Evolutionary conservation across 176 grass and related monocot genomes (phyloP), one percentile per base, ranked within the genome.

Genomic region (Carex littledalei): DNA sequence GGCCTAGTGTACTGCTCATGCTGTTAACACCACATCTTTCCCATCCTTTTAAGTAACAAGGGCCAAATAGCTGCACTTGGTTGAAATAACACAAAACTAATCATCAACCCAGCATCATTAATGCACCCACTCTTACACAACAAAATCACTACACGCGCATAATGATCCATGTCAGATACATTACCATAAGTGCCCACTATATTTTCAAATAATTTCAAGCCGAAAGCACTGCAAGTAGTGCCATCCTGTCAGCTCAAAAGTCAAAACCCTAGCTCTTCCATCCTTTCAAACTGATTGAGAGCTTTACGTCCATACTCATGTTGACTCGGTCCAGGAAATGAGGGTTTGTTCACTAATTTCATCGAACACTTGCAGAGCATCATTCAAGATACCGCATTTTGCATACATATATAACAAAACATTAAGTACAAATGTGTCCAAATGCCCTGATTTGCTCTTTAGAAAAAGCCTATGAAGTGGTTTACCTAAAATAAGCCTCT

Each of bases 341-440:
- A 97, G 58, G 62, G 91, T 94, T 72, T 69, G 88, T 24, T 84
- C 49, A 32, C 83, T 78, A 91, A 98, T 97, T 90, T 94, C 86
- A 26, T 88, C 79, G 34, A 97, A 93, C 18, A 86, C 63, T 84
- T 86, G 89, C 26, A 91, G 61, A 84, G 92, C 91, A 20, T 89
- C 86, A 58, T 97, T 87, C 50, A 98, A 84, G 78, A 89, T 91
- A 66, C 95, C 95, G 77, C 92, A 98, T 86, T 98, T 94, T 47
- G 87, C 92, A 75, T 97, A 94, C 89, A 97, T 91, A 87, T 97
- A 89, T 43, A 97, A 63, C 85, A 94, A 81, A 85, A 91, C 50
- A 88, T 97, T 94, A 83, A 39, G 29, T 67, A 89, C 86, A 59
- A 76, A 89, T 79, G 87, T 91, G 63, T 98, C 89, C 7, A 80